These are phyloP conservation scores for Beauveria australis DNA, from an alignment of 2,329 filamentous ascomycete genomes.

Conservation along the genomic window DNA sequence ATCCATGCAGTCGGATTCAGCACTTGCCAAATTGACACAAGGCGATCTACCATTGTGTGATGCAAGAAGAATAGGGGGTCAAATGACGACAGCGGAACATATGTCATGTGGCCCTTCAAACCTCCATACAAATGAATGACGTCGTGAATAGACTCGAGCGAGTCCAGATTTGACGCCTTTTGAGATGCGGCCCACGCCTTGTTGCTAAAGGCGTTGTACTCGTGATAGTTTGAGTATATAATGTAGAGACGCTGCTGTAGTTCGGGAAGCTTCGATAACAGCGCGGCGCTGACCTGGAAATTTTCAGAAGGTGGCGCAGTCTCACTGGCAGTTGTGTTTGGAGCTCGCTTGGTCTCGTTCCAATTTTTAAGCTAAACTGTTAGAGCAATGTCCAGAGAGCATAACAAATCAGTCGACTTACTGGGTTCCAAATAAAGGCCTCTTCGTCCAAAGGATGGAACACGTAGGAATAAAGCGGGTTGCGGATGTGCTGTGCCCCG, in stretches of 20 bases:
- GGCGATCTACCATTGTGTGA: slow-evolving; percentile 66
- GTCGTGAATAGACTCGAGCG: slow-evolving; percentile 57
- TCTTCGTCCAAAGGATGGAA: slow-evolving; percentile 52
- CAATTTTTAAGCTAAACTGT: slow-evolving; percentile 46
- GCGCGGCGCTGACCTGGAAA: slow-evolving; percentile 40
- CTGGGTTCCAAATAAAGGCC: slow-evolving; percentile 52
- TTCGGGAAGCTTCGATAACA: slow-evolving; percentile 37
- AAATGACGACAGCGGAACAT: slow-evolving; percentile 64
- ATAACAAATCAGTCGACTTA: slow-evolving; percentile 28
- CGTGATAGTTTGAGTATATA: slow-evolving; percentile 57
- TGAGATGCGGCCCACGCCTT: slow-evolving; percentile 50
- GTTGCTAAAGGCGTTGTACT: slow-evolving; percentile 63
- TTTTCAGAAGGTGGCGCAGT: slow-evolving; percentile 46
- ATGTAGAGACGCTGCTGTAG: slow-evolving; percentile 58
- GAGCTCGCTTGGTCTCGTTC: slow-evolving; percentile 51
- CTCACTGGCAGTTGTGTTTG: slow-evolving; percentile 28
- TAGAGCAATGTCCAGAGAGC: neutral
- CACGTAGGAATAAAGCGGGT: slow-evolving; percentile 53
- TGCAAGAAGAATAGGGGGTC: slow-evolving; percentile 76
- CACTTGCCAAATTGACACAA: slow-evolving; percentile 70
- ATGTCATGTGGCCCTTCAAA: slow-evolving; percentile 59
- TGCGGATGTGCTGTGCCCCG: slow-evolving; percentile 46
- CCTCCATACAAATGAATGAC: slow-evolving; percentile 53
- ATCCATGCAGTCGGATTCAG: slow-evolving; percentile 63
- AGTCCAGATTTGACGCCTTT: slow-evolving; percentile 47